These are phyloP conservation scores for Biscogniauxia marginata DNA, from an alignment of 2,329 filamentous ascomycete genomes.

Conservation along the genomic window DNA sequence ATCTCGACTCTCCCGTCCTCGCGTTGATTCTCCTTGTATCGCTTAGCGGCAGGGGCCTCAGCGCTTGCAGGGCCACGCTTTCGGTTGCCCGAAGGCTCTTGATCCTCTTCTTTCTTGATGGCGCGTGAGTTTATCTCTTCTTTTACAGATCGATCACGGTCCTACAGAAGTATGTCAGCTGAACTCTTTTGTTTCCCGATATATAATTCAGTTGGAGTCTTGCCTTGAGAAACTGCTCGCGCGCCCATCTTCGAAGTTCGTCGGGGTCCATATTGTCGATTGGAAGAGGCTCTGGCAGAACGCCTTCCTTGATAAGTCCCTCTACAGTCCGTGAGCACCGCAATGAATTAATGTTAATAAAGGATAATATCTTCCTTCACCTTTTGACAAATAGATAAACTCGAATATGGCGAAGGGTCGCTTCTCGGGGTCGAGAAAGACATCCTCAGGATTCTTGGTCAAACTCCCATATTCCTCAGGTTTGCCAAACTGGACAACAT, in stretches of 20 bases:
- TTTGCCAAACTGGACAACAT: background rate
- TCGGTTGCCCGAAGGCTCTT: background rate
- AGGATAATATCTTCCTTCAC: background rate
- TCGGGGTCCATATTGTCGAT: background rate
- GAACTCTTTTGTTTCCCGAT: background rate
- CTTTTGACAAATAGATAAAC: constrained; percentile 7
- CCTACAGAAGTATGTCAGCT: background rate
- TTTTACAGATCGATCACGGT: background rate
- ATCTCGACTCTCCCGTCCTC: constrained; percentile 2
- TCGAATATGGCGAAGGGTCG: constrained; percentile 7
- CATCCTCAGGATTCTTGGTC: background rate
- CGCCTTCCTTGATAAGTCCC: background rate
- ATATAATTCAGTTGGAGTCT: no score
- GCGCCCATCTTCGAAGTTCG: background rate
- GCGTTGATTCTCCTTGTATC: constrained; percentile 1
- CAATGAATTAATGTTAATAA: background rate
- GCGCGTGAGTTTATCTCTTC: background rate
- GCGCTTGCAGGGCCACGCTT: background rate
- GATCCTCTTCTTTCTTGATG: background rate
- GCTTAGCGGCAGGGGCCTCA: background rate
- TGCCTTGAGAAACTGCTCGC: background rate
- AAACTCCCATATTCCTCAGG: background rate
- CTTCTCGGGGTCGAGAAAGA: constrained; percentile 2
- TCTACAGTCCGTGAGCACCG: background rate
- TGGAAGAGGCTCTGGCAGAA: background rate